phyloP scores from a whole-genome alignment of 441 rosid species.

The Corymbia calophylla region DNA sequence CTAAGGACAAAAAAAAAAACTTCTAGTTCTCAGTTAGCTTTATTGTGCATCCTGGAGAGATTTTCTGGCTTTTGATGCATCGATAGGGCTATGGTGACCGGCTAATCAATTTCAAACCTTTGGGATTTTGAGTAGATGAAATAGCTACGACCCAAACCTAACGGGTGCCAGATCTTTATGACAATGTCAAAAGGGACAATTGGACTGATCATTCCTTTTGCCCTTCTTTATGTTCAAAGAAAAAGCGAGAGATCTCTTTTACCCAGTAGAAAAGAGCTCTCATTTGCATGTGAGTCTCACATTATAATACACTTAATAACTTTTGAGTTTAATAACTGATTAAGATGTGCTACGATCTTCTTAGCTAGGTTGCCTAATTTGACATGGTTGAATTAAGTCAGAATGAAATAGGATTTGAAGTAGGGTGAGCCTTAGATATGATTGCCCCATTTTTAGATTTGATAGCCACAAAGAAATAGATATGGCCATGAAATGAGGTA shows the following conservation, averaged over 20 bases:
- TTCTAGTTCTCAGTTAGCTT: background rate
- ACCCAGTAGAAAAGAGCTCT: background rate
- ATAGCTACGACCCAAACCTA: background rate
- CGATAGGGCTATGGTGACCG: background rate
- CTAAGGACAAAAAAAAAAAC: background rate
- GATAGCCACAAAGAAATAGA: background rate
- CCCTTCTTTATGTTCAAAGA: background rate
- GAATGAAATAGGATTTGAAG: background rate
- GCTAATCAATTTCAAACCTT: background rate
- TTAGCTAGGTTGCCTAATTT: background rate
- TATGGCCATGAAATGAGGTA: background rate
- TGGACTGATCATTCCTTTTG: background rate
- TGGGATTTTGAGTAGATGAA: background rate
- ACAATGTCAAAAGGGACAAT: background rate
- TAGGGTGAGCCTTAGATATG: background rate
- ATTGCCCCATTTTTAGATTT: background rate
- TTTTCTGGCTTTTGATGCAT: background rate
- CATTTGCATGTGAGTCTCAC: background rate
- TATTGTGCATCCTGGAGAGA: background rate
- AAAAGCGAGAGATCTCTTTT: background rate
- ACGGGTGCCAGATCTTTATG: background rate
- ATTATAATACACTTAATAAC: background rate
- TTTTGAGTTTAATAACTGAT: background rate
- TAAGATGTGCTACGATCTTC: background rate
- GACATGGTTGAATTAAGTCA: background rate